A percentile compares a stretch with the other conserved stretches of the same genome.
Evolutionary conservation across 257 asterid genomes (phyloP).

Genomic region (Solanum acaule): DNA sequence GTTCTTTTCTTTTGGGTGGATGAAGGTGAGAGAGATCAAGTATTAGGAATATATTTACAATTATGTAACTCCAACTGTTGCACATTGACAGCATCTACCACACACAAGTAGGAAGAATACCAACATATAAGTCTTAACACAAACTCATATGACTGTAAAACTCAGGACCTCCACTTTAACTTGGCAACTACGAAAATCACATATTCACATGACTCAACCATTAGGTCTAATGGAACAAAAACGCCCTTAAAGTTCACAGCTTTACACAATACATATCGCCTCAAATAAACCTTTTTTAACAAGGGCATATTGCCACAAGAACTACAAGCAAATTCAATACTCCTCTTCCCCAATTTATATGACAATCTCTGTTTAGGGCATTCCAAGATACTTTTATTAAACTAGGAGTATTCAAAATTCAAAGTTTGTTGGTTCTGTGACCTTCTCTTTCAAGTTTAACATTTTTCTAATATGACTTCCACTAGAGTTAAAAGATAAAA

Average conservation of each 20-base stretch:
- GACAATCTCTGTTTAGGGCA: background rate
- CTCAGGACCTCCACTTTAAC: background rate
- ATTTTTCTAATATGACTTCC: background rate
- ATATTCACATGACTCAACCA: background rate
- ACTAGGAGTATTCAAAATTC: background rate
- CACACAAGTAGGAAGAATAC: background rate
- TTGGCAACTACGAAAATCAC: background rate
- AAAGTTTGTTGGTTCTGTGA: background rate
- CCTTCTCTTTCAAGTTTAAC: background rate
- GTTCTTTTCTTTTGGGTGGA: background rate
- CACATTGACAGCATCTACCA: background rate
- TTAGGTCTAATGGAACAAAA: background rate
- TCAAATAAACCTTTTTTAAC: background rate
- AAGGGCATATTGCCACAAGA: background rate
- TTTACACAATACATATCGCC: background rate
- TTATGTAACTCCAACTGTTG: background rate
- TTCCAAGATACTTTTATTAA: background rate
- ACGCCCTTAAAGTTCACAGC: background rate
- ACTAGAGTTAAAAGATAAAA: background rate
- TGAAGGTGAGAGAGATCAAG: background rate
- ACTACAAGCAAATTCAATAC: background rate
- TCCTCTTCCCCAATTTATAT: background rate
- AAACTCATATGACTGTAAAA: background rate
- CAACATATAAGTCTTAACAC: background rate
- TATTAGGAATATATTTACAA: background rate